Conservation (phyloP, 2,329 filamentous ascomycete species). For the Scytalidium sp. region DNA sequence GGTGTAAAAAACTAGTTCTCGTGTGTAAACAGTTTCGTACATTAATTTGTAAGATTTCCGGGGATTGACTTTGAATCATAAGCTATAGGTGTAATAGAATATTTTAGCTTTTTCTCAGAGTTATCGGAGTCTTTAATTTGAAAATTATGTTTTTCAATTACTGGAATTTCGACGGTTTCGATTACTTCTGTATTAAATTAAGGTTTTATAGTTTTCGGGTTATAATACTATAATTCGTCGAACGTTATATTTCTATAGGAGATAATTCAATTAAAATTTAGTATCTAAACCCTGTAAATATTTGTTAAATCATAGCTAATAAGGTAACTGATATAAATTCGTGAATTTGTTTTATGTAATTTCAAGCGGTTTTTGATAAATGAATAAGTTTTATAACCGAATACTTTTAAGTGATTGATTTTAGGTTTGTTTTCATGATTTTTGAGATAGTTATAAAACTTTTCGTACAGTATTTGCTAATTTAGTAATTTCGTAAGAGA, state of each 20-base stretch:
- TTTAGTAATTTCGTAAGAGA: not conserved
- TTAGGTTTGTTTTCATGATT: not conserved
- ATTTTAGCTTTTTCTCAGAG: too few relatives aligned
- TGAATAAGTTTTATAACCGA: not conserved
- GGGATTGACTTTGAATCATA: too few relatives aligned
- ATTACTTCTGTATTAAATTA: too few relatives aligned
- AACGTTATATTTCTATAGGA: not conserved
- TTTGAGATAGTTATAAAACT: not conserved
- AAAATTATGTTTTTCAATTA: too few relatives aligned
- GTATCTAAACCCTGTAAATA: not conserved
- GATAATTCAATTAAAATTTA: not conserved
- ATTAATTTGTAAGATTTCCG: too few relatives aligned
- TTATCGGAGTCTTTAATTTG: too few relatives aligned
- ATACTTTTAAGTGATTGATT: not conserved
- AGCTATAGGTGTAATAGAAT: too few relatives aligned
- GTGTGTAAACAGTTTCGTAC: too few relatives aligned
- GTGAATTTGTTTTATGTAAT: not conserved
- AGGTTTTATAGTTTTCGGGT: too few relatives aligned
- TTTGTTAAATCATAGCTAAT: not conserved
- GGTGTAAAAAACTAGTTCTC: too few relatives aligned
- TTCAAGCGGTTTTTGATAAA: not conserved
- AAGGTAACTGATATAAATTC: not conserved
- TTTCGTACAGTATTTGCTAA: not conserved
- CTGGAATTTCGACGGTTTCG: too few relatives aligned
- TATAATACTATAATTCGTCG: too few relatives aligned